Conservation (phyloP, 176 grass and related monocot genomes). For the Phragmites australis region DNA sequence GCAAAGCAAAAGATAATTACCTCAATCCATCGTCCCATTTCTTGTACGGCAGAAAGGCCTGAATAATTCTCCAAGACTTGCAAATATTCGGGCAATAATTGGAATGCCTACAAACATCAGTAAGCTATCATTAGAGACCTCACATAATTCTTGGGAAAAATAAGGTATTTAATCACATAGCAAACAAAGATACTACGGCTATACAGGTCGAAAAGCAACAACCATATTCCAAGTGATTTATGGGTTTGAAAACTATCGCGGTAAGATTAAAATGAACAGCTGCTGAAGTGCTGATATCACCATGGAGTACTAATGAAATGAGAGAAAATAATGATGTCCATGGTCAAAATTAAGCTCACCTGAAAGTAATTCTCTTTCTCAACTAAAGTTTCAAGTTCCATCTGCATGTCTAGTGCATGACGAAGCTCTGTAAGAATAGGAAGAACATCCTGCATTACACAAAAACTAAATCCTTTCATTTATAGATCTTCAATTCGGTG, state of each 20-base stretch:
- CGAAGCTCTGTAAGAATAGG: slow-evolving; percentile 92
- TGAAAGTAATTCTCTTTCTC: slow-evolving; percentile 91
- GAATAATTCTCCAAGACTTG: slow-evolving; percentile 99
- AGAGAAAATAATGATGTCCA: background rate
- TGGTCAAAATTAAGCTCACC: slow-evolving; percentile 39
- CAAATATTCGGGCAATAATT: slow-evolving; percentile 94
- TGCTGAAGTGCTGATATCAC: slow-evolving; percentile 9
- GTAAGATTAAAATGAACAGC: background rate
- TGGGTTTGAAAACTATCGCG: slow-evolving; percentile 13
- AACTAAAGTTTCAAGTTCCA: slow-evolving; percentile 91
- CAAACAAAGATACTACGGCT: background rate
- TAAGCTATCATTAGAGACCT: slow-evolving; percentile 37
- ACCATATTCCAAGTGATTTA: slow-evolving; percentile 16
- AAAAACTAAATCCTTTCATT: slow-evolving; percentile 59
- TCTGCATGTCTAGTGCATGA: slow-evolving; percentile 83
- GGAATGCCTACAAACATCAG: slow-evolving; percentile 77
- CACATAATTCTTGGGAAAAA: slow-evolving; percentile 11
- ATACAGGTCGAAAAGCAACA: slow-evolving; percentile 20
- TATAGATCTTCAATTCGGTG: slow-evolving; percentile 29
- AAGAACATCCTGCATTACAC: slow-evolving; percentile 84
- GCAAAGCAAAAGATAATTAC: slow-evolving; percentile 44
- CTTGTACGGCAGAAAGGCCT: slow-evolving; percentile 80
- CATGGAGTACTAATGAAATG: slow-evolving; percentile 9
- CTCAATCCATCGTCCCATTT: slow-evolving; percentile 90
- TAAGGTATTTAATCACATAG: slow-evolving; percentile 28